These are phyloP conservation scores for Mycogone perniciosa DNA, from an alignment of 2,329 filamentous ascomycete species.

Conservation along the genomic window DNA sequence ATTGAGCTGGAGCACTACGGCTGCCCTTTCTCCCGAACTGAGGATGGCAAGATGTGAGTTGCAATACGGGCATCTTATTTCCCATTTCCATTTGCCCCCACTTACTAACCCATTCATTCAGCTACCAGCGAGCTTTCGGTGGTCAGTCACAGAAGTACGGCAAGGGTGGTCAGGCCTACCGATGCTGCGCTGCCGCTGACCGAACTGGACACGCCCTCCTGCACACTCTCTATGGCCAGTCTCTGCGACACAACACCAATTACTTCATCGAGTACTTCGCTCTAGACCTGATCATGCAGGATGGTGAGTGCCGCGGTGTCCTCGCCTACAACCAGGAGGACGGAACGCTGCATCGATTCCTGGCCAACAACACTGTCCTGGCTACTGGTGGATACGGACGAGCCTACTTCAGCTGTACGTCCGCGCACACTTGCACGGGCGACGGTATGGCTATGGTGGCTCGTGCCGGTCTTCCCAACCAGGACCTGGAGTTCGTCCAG, in stretches of 20 bases:
- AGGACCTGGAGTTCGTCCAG: constrained; percentile 99
- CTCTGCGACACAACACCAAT: constrained; percentile 94
- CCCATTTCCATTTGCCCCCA: neutral
- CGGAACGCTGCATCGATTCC: constrained; percentile 93
- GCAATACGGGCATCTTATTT: neutral
- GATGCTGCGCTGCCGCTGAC: constrained; percentile 93
- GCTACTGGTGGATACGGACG: constrained; percentile 97
- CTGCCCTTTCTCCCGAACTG: constrained; percentile 92
- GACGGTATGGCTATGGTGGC: constrained; percentile 99
- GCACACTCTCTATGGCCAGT: constrained; percentile 97
- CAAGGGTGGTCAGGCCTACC: constrained; percentile 96
- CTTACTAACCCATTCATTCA: constrained; percentile 28
- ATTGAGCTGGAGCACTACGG: constrained; percentile 97
- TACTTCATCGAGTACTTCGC: constrained; percentile 99
- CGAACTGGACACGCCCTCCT: constrained; percentile 95
- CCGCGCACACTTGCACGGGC: constrained; percentile 96
- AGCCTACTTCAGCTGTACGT: constrained; percentile 97
- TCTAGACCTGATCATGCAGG: constrained; percentile 94
- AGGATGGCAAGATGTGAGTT: constrained; percentile 85
- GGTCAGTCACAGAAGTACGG: constrained; percentile 93
- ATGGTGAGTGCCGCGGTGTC: constrained; percentile 92
- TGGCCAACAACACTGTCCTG: constrained; percentile 91
- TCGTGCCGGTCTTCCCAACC: constrained; percentile 93
- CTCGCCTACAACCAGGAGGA: constrained; percentile 98
- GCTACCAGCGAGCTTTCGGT: constrained; percentile 97